Evolutionary conservation across 345 rosid species (phyloP).

Genomic region (Hypericum androsaemum): DNA sequence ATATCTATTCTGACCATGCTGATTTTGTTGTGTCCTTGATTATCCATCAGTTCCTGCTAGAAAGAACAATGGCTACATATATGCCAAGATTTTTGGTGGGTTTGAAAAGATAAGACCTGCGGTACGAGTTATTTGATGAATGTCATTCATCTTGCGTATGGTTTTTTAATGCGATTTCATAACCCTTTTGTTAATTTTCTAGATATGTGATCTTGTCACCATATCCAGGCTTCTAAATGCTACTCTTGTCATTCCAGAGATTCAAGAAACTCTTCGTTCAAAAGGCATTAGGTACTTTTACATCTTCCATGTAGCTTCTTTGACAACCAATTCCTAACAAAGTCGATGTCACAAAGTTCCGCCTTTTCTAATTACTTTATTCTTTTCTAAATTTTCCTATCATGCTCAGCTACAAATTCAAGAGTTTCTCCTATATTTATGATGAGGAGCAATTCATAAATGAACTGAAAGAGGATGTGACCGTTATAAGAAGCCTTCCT

Average conservation of each 20-base stretch:
- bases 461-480: constrained; percentile 74
- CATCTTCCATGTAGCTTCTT: constrained; percentile 8
- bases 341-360: background rate
- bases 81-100: constrained; percentile 89
- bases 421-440: constrained; percentile 91
- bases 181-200: constrained; percentile 53
- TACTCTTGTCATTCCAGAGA: constrained; percentile 98
- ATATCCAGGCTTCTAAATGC: constrained; percentile 99
- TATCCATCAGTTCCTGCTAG: constrained; percentile 45
- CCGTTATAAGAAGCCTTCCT: constrained; percentile 62
- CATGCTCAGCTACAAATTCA: constrained; percentile 57
- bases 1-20: background rate
- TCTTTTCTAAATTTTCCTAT: constrained; percentile 6
- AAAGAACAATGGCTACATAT: constrained; percentile 58
- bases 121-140: constrained; percentile 39
- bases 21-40: background rate
- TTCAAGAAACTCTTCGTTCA: constrained; percentile 81
- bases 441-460: constrained; percentile 90
- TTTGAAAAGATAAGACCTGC: constrained; percentile 83
- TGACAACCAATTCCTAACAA: background rate
- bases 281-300: constrained; percentile 72
- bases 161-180: constrained; percentile 12
- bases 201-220: constrained; percentile 99
- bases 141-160: background rate
- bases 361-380: constrained; percentile 2